Percentiles rank a stretch among this genome's conserved stretches.
Evolutionary conservation across 177 flowering plant species (phyloP).

Genomic region (Vitis hybrid): DNA sequence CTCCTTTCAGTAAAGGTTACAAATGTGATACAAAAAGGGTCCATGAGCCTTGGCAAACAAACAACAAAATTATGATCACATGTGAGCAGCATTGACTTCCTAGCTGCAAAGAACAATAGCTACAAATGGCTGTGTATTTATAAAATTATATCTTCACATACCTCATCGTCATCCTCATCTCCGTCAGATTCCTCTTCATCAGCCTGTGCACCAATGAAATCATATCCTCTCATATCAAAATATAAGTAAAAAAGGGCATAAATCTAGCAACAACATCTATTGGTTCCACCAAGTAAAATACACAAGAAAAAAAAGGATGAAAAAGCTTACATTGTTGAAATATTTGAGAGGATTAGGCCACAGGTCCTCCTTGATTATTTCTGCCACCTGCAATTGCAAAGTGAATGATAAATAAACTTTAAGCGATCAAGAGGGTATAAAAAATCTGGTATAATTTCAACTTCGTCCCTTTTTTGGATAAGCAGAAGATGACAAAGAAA

Average conservation of each 20-base stretch:
- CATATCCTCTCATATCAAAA: neutral
- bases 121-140: too few relatives aligned
- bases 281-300: neutral
- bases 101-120: too few relatives aligned
- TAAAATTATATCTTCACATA: conserved; percentile 4
- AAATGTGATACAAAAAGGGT: too few relatives aligned
- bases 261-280: neutral
- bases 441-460: too few relatives aligned
- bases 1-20: too few relatives aligned
- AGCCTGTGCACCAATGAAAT: conserved; percentile 20
- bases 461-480: neutral
- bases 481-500: neutral
- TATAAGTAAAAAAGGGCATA: neutral
- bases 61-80: too few relatives aligned
- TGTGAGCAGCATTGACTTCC: too few relatives aligned
- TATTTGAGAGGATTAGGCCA: conserved; percentile 79
- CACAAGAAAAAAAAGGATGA: neutral
- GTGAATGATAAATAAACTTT: neutral
- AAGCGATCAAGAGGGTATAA: neutral
- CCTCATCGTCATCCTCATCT: conserved; percentile 28
- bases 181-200: conserved; percentile 30
- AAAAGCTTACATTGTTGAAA: conserved; percentile 34
- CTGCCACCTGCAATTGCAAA: conserved; percentile 35
- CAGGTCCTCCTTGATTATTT: conserved; percentile 69
- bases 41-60: too few relatives aligned